Evolutionary conservation across 805 yeast genomes (phyloP), one percentile per base, ranked within the genome.

Genomic region (Kuraishia cidri): DNA sequence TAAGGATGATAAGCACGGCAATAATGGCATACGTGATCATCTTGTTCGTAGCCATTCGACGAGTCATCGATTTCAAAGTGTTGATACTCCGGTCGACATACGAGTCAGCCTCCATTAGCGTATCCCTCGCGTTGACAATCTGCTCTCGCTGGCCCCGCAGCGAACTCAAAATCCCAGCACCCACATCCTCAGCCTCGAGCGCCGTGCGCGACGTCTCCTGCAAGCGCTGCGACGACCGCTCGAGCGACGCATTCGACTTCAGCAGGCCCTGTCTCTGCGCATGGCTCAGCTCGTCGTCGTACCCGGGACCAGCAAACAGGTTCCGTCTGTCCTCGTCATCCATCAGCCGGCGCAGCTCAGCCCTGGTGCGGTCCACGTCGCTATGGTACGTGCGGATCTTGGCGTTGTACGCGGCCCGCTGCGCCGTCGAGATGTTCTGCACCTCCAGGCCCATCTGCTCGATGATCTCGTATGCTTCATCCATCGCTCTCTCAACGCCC

Each of bases 111-210:
- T 87, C 90, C 57, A 72, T 72, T 32, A 92, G 62, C 0, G 95
- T 84, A 46, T 81, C 83, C 54, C 97, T 74, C 15, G 95, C 75
- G 46, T 88, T 86, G 34, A 75, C 63, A 28, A 92, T 72, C 49
- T 94, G 97, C 48, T 92, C 98, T 37, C 98, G 67, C 60, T 92
- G 98, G 17, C 95, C 79, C 39, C 96, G 69, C 43, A 92, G 63
- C 52, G 90, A 95, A 46, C 76, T 77, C 59, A 92, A 69, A 33
- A 92, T 92, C 42, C 82, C 80, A 10, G 96, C 85, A 2, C 98
- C 98, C 32, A 92, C 76, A 21, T 69, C 67, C 56, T 92, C 98
- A 0, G 98, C 87, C 45, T 92, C 98, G 33, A 82, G 64, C 5
- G 97, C 98, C 3, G 87, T 66, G 44, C 97, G 69, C 41, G 90